Conservation (phyloP, 2,329 filamentous ascomycete species). For the Fusarium anguioides region DNA sequence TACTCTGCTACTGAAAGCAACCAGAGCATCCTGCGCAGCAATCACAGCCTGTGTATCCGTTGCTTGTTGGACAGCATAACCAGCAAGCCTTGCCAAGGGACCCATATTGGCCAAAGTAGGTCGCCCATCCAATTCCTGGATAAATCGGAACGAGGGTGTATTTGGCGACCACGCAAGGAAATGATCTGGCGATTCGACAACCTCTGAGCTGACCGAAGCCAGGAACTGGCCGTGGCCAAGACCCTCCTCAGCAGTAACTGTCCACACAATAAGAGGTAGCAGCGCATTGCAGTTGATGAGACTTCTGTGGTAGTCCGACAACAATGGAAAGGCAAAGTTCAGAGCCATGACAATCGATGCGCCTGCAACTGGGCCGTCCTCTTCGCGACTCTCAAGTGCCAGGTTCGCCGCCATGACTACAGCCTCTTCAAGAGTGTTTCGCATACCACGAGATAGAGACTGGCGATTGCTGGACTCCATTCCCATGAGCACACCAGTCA, state of each 20-base stretch:
- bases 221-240: constrained; percentile 83
- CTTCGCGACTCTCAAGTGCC: constrained; percentile 66
- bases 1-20: constrained; percentile 73
- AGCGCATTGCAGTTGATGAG: constrained; percentile 75
- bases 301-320: constrained; percentile 69
- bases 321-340: constrained; percentile 79
- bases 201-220: constrained; percentile 73
- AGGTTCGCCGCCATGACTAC: constrained; percentile 81
- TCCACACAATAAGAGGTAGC: constrained; percentile 75
- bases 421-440: constrained; percentile 76
- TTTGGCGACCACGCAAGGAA: constrained; percentile 71
- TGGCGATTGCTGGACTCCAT: constrained; percentile 73
- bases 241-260: constrained; percentile 77
- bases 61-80: constrained; percentile 70
- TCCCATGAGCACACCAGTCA: constrained; percentile 82
- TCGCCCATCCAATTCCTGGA: constrained; percentile 68
- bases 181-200: constrained; percentile 58
- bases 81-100: constrained; percentile 72
- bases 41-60: constrained; percentile 58
- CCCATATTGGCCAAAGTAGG: constrained; percentile 76
- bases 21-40: constrained; percentile 68
- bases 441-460: constrained; percentile 71
- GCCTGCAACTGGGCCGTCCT: constrained; percentile 56
- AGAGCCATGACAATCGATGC: constrained; percentile 75
- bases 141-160: constrained; percentile 69